A percentile compares a stretch with the other conserved stretches of the same genome.
These are phyloP conservation scores for Quercus tomentella DNA, from an alignment of 331 rosid species.

Conservation along the genomic window DNA sequence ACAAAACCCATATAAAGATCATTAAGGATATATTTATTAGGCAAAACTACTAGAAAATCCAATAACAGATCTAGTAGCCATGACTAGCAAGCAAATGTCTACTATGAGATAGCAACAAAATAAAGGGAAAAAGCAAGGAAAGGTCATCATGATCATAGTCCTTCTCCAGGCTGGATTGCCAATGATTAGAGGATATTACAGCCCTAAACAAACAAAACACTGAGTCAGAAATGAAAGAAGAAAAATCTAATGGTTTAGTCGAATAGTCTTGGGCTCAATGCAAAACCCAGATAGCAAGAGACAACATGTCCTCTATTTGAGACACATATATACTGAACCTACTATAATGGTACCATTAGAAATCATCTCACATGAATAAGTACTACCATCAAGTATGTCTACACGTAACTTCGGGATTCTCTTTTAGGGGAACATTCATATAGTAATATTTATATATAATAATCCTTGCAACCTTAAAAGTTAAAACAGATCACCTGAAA, in stretches of 20 bases:
- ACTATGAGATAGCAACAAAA: neutral
- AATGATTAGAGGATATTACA: constrained; percentile 28
- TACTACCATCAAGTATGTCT: neutral
- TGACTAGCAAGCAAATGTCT: neutral
- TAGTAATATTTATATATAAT: neutral
- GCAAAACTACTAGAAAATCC: neutral
- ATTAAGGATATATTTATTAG: neutral
- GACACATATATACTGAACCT: neutral
- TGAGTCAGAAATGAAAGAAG: constrained; percentile 2
- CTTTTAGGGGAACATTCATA: neutral
- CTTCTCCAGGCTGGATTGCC: constrained; percentile 26
- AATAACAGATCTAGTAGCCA: neutral
- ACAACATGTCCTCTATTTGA: neutral
- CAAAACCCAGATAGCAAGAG: neutral
- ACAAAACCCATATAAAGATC: neutral
- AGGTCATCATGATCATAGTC: neutral
- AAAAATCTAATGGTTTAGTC: neutral
- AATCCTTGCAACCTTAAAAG: neutral
- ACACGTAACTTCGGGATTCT: neutral
- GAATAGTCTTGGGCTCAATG: neutral
- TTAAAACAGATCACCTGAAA: too few relatives aligned
- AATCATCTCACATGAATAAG: neutral
- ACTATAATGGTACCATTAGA: neutral
- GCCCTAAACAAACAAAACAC: constrained; percentile 37
- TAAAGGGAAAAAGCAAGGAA: neutral